Evolutionary conservation across 345 rosid species (phyloP).

Genomic region (Eucalyptus coolabah): DNA sequence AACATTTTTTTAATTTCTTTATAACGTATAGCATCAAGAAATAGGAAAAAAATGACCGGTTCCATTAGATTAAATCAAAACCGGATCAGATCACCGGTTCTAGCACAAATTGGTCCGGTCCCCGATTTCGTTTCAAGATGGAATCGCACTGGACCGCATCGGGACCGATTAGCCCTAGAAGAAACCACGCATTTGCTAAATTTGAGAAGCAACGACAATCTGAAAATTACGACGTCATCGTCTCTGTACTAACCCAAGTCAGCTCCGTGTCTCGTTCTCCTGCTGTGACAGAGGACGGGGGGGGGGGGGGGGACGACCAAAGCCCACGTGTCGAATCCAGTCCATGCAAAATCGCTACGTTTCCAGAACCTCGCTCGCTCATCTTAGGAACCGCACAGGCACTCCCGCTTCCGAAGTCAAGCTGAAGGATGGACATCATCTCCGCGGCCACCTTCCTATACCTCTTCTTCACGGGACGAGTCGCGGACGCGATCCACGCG

Average conservation of each 20-base stretch:
- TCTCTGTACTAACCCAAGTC: neutral
- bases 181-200: no score
- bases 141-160: no score
- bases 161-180: no score
- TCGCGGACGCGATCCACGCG: constrained; percentile 16
- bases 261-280: neutral
- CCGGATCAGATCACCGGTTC: no score
- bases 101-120: no score
- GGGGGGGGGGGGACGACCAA: neutral
- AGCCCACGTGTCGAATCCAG: constrained; percentile 2
- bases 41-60: no score
- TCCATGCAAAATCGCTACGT: constrained; percentile 3
- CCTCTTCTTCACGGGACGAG: neutral
- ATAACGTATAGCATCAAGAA: no score
- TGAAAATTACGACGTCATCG: neutral
- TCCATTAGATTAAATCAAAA: no score
- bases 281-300: neutral
- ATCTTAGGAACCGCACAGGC: neutral
- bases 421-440: neutral
- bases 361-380: neutral
- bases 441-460: neutral
- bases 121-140: no score
- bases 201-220: neutral
- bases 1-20: no score
- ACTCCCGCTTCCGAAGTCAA: neutral